Base-by-base conservation (phyloP, 345 rosid species). In the Ceriops tagal region DNA sequence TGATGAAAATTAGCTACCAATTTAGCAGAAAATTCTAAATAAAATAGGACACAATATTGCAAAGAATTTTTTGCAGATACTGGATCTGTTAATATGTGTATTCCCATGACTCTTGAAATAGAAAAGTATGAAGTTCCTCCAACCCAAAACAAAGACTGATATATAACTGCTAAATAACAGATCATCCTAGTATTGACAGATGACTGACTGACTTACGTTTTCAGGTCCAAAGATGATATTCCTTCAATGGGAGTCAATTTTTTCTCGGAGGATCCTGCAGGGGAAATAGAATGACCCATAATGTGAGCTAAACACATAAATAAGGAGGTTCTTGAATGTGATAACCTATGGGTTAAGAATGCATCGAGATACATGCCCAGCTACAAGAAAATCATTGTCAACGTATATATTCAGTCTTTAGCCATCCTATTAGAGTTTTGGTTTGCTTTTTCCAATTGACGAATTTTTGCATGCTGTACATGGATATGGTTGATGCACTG, bases 251-350 rank as follows among this genome's bases (percentile, higher is more conserved):
- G 83, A 77, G 86, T 83, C 77, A 82, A 74, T 60, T 65, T 81
- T 75, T 78, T 83, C 80, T 86, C 92, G 0, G 84, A 79, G 26
- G 89, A 78, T 71, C 81, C 96, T 88, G 89, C 84, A 80, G 73
- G 66, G 60, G 67, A 53, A 61, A 62, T 28, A 63, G 20, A 73
- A 62, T 28, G 59, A 39, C 22, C 24, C 55, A 37, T 58, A 46
- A 43, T 26, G 34, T 39, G 15, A 64, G 56, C 65, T 51, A 67
- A 58, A 52, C 37, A 24, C n/a, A 58, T 28, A 26, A 46, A 28
- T 34, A 65, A 39, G 47, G 9, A 24, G 66, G 28, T 53, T 15
- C 52, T 68, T 30, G n/a, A 39, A 2, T 19, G 64, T 53, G 46
- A 71, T 39, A 20, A 21, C 61, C 32, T 49, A 10, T 39, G 15